These are phyloP conservation scores for Mycena pura DNA, from an alignment of 768 basidiomycete genomes.

Conservation along the genomic window DNA sequence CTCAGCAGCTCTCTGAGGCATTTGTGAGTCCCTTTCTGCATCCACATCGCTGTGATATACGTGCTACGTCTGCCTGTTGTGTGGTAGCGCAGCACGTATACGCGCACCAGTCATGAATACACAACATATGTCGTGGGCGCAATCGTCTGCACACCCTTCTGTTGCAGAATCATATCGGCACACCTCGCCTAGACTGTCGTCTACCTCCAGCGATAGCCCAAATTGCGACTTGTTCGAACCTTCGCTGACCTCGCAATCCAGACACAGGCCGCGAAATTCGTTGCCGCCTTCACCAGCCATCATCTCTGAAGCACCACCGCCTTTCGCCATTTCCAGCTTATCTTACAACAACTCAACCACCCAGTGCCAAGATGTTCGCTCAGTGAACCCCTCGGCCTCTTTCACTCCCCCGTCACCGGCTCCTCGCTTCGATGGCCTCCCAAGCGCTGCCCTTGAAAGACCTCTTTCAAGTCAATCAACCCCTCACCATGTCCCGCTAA, in stretches of 20 bases:
- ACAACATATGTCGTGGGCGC: slow-evolving; percentile 27
- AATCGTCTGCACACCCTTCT: slow-evolving; percentile 27
- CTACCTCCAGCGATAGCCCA: slow-evolving; percentile 32
- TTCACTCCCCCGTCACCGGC: slow-evolving; percentile 44
- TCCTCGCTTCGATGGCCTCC: slow-evolving; percentile 48
- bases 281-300: slow-evolving; percentile 37
- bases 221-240: slow-evolving; percentile 40
- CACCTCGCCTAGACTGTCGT: slow-evolving; percentile 25
- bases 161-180: slow-evolving; percentile 2
- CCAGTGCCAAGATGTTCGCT: slow-evolving; percentile 55
- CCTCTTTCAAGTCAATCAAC: slow-evolving; percentile 58
- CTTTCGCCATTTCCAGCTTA: slow-evolving; percentile 60
- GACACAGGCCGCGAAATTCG: slow-evolving; percentile 62
- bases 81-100: slow-evolving; percentile 13
- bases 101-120: slow-evolving; percentile 13
- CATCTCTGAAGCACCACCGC: slow-evolving; percentile 37
- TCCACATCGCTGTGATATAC: slow-evolving; percentile 12
- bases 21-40: slow-evolving; percentile 43
- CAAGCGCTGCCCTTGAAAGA: slow-evolving; percentile 54
- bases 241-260: slow-evolving; percentile 64
- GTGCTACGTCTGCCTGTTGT: slow-evolving; percentile 31
- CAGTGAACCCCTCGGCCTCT: slow-evolving; percentile 53
- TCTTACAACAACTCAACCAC: slow-evolving; percentile 40
- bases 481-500: slow-evolving; percentile 66
- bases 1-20: slow-evolving; percentile 33